phyloP scores from a whole-genome alignment of 345 rosid species.

The Nasturtium officinale region DNA sequence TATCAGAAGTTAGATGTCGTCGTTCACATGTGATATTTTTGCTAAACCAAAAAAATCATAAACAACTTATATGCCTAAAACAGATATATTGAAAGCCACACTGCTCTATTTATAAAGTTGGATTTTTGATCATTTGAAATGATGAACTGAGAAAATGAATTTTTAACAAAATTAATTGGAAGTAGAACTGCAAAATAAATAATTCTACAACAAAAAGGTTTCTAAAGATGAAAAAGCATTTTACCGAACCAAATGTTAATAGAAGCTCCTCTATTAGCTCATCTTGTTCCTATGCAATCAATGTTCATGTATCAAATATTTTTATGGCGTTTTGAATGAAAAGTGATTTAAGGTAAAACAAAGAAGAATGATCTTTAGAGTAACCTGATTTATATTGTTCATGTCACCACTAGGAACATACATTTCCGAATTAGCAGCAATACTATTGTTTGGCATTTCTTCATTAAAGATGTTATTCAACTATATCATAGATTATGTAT shows the following conservation, averaged over 20 bases:
- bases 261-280: not conserved
- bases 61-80: not conserved
- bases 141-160: not conserved
- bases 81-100: not conserved
- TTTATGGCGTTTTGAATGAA: not conserved
- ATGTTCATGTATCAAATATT: slow-evolving; percentile 9
- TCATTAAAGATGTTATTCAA: not conserved
- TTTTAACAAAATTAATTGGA: too few relatives aligned
- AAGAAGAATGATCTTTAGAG: not conserved
- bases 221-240: not conserved
- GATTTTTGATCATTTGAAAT: not conserved
- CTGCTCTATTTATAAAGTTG: not conserved
- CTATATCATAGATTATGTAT: not conserved
- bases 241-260: not conserved
- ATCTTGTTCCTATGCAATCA: slow-evolving; percentile 24
- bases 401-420: not conserved
- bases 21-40: not conserved
- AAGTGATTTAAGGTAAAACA: not conserved
- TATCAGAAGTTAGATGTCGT: not conserved
- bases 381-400: slow-evolving; percentile 13
- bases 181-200: not conserved
- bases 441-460: not conserved
- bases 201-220: not conserved
- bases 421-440: not conserved
- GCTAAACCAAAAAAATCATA: not conserved